Conservation (phyloP, 768 basidiomycete genomes). For the Leucogyrophana mollusca region DNA sequence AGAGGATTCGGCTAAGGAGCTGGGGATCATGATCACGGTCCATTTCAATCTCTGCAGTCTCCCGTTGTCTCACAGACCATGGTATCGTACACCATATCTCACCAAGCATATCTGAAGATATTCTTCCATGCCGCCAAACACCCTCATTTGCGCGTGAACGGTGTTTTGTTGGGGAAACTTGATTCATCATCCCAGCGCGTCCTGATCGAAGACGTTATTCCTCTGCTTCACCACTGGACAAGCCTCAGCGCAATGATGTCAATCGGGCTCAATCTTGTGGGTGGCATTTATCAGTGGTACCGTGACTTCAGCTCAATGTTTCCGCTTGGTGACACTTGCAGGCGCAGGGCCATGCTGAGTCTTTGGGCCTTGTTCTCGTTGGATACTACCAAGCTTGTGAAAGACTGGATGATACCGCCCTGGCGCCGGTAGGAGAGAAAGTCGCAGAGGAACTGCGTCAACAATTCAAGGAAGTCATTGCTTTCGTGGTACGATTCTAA, state of each 20-base stretch:
- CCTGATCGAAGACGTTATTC: conserved; percentile 63
- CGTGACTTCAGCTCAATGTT: background rate
- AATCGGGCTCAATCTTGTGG: conserved; percentile 73
- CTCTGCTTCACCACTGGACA: conserved; percentile 84
- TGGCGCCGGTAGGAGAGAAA: conserved; percentile 66
- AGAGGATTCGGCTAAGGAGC: no score
- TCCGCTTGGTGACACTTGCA: conserved; percentile 23
- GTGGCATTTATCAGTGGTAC: conserved; percentile 18
- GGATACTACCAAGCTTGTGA: conserved; percentile 80
- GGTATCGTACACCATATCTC: conserved; percentile 50
- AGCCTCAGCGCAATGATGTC: conserved; percentile 85
- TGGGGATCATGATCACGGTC: no score
- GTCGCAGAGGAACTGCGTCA: conserved; percentile 55
- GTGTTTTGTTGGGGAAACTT: conserved; percentile 67
- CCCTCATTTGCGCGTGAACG: conserved; percentile 73
- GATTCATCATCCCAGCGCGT: conserved; percentile 32
- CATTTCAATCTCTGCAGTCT: background rate
- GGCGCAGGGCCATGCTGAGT: conserved; percentile 60
- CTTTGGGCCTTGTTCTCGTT: conserved; percentile 52
- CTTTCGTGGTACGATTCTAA: conserved; percentile 60
- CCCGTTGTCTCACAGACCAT: conserved; percentile 15
- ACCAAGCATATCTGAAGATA: conserved; percentile 69
- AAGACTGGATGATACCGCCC: conserved; percentile 53
- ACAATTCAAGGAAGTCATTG: conserved; percentile 58
- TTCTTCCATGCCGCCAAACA: conserved; percentile 81